These are phyloP conservation scores for Rugonectria rugulosa DNA, from an alignment of 2,329 filamentous ascomycete genomes.

Conservation along the genomic window DNA sequence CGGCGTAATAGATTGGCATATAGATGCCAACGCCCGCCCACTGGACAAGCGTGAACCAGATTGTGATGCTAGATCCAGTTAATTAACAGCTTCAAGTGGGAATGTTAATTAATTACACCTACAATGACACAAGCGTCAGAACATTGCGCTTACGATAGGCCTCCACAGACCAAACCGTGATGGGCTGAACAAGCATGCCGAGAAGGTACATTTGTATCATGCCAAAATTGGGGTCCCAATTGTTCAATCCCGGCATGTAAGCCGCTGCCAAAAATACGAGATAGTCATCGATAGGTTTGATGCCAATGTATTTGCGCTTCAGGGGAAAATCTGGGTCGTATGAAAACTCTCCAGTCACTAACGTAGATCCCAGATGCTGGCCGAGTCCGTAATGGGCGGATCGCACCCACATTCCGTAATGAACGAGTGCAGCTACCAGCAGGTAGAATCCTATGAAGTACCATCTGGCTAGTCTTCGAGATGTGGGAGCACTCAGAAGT, in stretches of 20 bases:
- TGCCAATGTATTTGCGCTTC: slow-evolving; percentile 11
- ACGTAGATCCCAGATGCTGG: not conserved
- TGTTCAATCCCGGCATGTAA: slow-evolving; percentile 12
- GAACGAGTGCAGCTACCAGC: slow-evolving; percentile 1
- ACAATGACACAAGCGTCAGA: slow-evolving; percentile 9
- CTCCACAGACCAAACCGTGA: slow-evolving; percentile 13
- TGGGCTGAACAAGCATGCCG: slow-evolving; percentile 17
- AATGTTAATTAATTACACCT: not conserved
- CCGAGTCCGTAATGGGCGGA: slow-evolving; percentile 4
- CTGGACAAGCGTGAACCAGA: slow-evolving; percentile 18
- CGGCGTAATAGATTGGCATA: slow-evolving; percentile 25
- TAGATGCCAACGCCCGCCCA: slow-evolving; percentile 11
- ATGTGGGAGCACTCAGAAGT: slow-evolving; percentile 1
- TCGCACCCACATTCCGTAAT: slow-evolving; percentile 15
- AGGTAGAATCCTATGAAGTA: slow-evolving; percentile 14
- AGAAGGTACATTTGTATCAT: slow-evolving; percentile 19
- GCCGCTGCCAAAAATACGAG: slow-evolving; percentile 4
- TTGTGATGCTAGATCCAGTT: not conserved
- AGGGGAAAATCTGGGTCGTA: not conserved
- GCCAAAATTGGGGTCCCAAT: slow-evolving; percentile 10
- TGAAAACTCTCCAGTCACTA: slow-evolving; percentile 5
- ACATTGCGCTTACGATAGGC: slow-evolving; percentile 17
- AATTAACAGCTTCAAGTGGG: not conserved
- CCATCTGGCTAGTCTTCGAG: slow-evolving; percentile 4
- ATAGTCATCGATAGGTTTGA: slow-evolving; percentile 14